These are phyloP conservation scores for Amanita molliuscula DNA, from an alignment of 768 basidiomycete species.

Conservation along the genomic window DNA sequence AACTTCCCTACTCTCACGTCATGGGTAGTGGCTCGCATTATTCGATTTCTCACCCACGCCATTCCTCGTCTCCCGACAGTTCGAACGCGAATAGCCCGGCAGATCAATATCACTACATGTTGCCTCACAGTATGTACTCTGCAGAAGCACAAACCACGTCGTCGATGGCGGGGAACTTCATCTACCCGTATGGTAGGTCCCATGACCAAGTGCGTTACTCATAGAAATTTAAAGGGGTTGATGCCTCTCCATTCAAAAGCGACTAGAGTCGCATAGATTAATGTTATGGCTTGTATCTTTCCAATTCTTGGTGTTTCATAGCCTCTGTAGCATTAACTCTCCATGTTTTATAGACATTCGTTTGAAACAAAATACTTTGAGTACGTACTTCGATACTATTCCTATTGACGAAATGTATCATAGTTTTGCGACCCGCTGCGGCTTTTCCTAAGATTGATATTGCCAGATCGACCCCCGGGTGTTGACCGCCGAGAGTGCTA, in stretches of 20 bases:
- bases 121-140: slow-evolving; percentile 13
- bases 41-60: slow-evolving; percentile 14
- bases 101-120: slow-evolving; percentile 24
- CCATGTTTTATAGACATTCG: not conserved
- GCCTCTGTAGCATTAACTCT: not conserved
- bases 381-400: not conserved
- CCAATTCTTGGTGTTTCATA: not conserved
- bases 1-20: slow-evolving; percentile 19
- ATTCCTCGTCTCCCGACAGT: slow-evolving; percentile 25
- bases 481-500: too few relatives aligned
- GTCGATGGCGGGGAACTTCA: slow-evolving; percentile 2
- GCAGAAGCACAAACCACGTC: slow-evolving; percentile 4
- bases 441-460: not conserved
- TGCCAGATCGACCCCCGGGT: not conserved
- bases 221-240: not conserved
- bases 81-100: slow-evolving; percentile 25
- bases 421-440: not conserved
- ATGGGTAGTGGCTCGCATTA: slow-evolving; percentile 9
- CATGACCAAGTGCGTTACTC: not conserved
- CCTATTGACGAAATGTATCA: not conserved
- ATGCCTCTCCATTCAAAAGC: not conserved
- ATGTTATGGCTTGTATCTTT: not conserved
- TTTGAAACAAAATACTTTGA: not conserved
- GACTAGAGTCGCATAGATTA: not conserved
- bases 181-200: slow-evolving; percentile 1